Evolutionary conservation across 768 basidiomycete species (phyloP).

Genomic region (Hygrophorus pudorinus): DNA sequence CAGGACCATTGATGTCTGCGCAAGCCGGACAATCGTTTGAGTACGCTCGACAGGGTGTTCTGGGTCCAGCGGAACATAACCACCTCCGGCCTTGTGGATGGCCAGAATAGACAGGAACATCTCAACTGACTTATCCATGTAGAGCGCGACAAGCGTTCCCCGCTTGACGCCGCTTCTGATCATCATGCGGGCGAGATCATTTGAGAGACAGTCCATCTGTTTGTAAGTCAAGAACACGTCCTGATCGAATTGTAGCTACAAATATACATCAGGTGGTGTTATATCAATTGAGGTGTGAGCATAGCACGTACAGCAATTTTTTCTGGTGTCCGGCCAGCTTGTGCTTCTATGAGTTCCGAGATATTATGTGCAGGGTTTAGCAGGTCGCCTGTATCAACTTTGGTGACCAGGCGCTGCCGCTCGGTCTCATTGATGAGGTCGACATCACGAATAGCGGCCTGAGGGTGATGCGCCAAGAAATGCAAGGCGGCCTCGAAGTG

Average conservation of each 20-base stretch:
- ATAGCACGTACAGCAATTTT: background rate
- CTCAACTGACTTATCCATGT: conserved; percentile 1
- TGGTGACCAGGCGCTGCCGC: background rate
- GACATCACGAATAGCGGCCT: background rate
- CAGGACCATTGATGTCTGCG: background rate
- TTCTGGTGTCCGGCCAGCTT: background rate
- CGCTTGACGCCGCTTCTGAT: background rate
- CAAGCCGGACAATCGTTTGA: background rate
- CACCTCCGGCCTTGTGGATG: background rate
- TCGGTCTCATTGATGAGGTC: background rate
- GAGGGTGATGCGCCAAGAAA: background rate
- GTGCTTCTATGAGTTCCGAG: conserved; percentile 1
- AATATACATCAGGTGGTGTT: too few species aligned
- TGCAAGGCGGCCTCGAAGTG: background rate
- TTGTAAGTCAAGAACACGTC: background rate
- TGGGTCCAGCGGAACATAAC: background rate
- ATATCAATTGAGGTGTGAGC: background rate
- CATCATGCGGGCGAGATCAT: conserved; percentile 1
- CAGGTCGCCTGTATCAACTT: background rate
- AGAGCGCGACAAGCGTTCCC: background rate
- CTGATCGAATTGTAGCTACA: background rate
- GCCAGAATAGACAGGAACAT: conserved; percentile 1
- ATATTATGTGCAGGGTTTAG: background rate
- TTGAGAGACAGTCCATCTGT: background rate
- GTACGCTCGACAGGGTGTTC: background rate